Base-by-base conservation (phyloP, 2,329 filamentous ascomycete species). In the Talaromyces sp. region DNA sequence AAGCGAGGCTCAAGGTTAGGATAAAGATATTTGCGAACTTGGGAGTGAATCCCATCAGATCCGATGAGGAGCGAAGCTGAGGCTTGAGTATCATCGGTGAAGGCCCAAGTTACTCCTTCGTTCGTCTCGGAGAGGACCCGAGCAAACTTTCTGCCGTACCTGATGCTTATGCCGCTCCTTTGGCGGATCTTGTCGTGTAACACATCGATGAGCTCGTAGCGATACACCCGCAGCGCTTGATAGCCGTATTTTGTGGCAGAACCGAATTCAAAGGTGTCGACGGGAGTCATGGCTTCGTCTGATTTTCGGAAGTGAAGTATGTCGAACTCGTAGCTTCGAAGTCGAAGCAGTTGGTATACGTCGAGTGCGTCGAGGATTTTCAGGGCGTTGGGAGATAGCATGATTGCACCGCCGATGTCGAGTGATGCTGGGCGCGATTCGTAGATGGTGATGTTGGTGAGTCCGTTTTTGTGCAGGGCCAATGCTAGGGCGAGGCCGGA, bases 21-120 rank as follows among this genome's bases (percentile, higher is more conserved):
- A 52, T 81, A 76, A 0, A 88, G 72, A 46, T 84, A 80, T 3
- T 73, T 76, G 2, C 84, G 78, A 0, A 87, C 82, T 0, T 73
- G 75, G 0, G 84, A 86, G 68, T 87, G 83, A 57, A 87, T 87
- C 0, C 85, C 85, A 64, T 88, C 85, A 0, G 84, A 82, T 0
- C 84, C 85, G 14, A 87, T 74, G 0, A 88, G 77, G 8, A 84
- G 68, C 1, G 73, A 67, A 0, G 82, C 81, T 0, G 67, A 70
- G 1, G 67, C 73, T 0, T 69, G 72, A 0, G 75, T 74, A 0
- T 81, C 82, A 60, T 84, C 80, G 0, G 71, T 71, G 59, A 86
- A 83, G 8, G 75, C 74, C 66, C 81, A 82, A 0, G 72, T 77
- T 0, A 85, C 81, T 14, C 42, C 21, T 0, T 76, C 62, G 0